These are phyloP conservation scores for Suhomyces ambrosiae DNA, from an alignment of 1,139 yeast species.

Conservation along the genomic window DNA sequence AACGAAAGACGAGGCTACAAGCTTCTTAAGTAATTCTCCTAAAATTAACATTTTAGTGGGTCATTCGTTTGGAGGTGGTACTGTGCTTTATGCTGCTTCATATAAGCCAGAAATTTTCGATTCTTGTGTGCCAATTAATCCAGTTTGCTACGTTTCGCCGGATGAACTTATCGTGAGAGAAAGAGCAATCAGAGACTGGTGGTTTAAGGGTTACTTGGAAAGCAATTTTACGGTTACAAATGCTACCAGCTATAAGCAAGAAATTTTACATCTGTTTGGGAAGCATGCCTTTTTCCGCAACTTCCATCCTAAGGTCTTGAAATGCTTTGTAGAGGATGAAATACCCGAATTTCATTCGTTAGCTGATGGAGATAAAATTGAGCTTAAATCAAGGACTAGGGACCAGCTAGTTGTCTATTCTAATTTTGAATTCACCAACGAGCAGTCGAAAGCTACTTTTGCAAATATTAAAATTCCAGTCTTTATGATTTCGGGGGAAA, in stretches of 20 bases:
- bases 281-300: constrained; percentile 3
- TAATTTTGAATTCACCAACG: constrained; percentile 1
- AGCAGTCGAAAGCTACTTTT: not conserved
- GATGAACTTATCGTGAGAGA: not conserved
- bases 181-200: constrained; percentile 2
- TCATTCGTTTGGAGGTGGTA: constrained; percentile 17
- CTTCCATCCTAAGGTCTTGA: constrained; percentile 6
- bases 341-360: constrained; percentile 3
- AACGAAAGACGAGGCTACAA: constrained; percentile 7
- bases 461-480: constrained; percentile 14
- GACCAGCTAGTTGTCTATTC: constrained; percentile 5
- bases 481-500: constrained; percentile 14
- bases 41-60: constrained; percentile 14
- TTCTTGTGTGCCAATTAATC: constrained; percentile 11
- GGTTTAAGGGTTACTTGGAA: constrained; percentile 6
- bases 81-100: constrained; percentile 9
- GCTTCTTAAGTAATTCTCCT: constrained; percentile 1
- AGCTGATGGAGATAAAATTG: not conserved
- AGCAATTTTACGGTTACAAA: constrained; percentile 7
- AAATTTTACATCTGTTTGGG: constrained; percentile 1
- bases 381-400: constrained; percentile 5
- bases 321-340: constrained; percentile 11
- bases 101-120: constrained; percentile 10
- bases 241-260: not conserved
- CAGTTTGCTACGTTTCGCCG: constrained; percentile 11